phyloP scores from a whole-genome alignment of 2,329 filamentous ascomycete genomes.

The Coleophoma eucalyptorum region DNA sequence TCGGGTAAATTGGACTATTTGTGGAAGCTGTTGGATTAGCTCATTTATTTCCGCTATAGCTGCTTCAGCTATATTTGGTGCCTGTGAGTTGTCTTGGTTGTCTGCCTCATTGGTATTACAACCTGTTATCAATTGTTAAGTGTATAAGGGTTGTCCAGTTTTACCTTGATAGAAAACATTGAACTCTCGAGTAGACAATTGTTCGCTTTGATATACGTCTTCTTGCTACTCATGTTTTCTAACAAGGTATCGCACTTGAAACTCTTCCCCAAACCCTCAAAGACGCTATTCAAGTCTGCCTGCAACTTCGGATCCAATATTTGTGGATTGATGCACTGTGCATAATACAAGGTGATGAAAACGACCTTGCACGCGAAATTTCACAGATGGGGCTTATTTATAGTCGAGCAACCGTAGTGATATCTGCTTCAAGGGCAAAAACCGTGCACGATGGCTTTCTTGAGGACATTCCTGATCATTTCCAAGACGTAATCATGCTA shows the following conservation, averaged over 20 bases:
- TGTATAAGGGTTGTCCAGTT: too few relatives aligned
- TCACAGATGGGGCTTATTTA: neutral
- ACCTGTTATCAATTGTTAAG: too few relatives aligned
- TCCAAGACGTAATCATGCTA: neutral
- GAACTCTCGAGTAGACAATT: too few relatives aligned
- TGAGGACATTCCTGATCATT: neutral
- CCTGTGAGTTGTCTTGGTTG: too few relatives aligned
- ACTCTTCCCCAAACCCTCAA: conserved; percentile 1
- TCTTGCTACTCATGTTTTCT: too few relatives aligned
- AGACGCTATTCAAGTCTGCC: conserved; percentile 2
- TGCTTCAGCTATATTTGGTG: neutral
- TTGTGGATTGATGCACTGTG: conserved; percentile 5
- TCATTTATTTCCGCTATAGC: neutral
- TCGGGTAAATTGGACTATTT: neutral
- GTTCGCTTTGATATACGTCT: too few relatives aligned
- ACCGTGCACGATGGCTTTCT: conserved; percentile 1
- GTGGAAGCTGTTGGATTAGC: neutral
- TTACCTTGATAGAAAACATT: too few relatives aligned
- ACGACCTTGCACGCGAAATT: neutral
- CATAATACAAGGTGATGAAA: conserved; percentile 1
- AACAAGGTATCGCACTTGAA: neutral
- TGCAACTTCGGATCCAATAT: conserved; percentile 1
- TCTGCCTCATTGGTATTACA: too few relatives aligned
- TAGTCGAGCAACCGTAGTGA: neutral
- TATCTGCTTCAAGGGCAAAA: conserved; percentile 1